A percentile compares a stretch with the other conserved stretches of the same genome.
Conservation (phyloP, 2,329 filamentous ascomycete genomes). For the Alternaria novae-zelandiae region DNA sequence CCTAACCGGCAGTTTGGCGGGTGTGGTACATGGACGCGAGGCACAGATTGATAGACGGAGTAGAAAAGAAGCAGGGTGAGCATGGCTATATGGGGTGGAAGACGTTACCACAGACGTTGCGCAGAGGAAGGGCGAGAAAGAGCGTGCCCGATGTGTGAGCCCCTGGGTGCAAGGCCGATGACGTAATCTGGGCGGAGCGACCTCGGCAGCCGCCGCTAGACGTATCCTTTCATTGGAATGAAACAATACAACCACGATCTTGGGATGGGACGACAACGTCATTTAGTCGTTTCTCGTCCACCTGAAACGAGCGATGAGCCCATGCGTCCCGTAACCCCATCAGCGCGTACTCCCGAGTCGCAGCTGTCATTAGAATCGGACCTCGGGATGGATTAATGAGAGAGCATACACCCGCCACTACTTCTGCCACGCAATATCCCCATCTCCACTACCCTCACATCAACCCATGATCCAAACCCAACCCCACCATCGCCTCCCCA, state of each 20-base stretch:
- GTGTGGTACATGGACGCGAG: conserved; percentile 32
- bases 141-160: background rate
- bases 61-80: background rate
- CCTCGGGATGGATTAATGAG: too few relatives aligned
- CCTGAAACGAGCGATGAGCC: too few relatives aligned
- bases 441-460: background rate
- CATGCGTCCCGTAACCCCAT: too few relatives aligned
- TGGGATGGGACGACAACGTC: too few relatives aligned
- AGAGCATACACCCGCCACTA: too few relatives aligned
- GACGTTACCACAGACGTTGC: conserved; percentile 4
- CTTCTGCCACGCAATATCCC: too few relatives aligned
- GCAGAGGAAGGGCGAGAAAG: background rate
- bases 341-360: too few relatives aligned
- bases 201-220: too few relatives aligned
- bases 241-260: too few relatives aligned
- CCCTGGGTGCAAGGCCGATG: background rate
- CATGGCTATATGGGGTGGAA: conserved; percentile 29
- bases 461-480: conserved; percentile 19
- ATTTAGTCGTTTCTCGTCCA: too few relatives aligned
- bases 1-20: conserved; percentile 19
- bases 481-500: conserved; percentile 16
- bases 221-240: too few relatives aligned
- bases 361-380: too few relatives aligned
- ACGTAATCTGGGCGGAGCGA: background rate
- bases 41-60: conserved; percentile 13